Conservation (phyloP, 73 alveolate species). For the Paramecium tetraurelia region DNA sequence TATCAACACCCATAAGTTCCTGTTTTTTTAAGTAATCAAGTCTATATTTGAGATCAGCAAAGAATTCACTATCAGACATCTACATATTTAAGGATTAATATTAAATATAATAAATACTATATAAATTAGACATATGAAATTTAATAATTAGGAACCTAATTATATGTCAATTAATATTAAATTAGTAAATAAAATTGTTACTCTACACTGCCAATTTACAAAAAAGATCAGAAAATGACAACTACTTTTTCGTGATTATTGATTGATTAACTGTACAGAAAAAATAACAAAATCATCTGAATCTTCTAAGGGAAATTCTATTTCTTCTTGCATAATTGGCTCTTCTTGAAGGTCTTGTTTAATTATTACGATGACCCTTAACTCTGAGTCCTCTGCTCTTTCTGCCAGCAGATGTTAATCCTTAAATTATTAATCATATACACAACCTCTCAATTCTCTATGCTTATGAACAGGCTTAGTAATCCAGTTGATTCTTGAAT, state of each 20-base stretch:
- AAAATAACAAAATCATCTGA: constrained; percentile 71
- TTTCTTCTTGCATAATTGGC: constrained; percentile 93
- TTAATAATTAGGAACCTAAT: background rate
- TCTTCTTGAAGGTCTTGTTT: constrained; percentile 90
- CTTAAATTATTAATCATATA: constrained; percentile 49
- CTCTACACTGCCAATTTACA: background rate
- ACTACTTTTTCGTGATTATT: too few species aligned
- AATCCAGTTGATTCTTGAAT: constrained; percentile 99
- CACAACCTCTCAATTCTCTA: constrained; percentile 88
- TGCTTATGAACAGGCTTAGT: constrained; percentile 92
- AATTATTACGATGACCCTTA: constrained; percentile 93
- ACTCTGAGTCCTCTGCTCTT: constrained; percentile 96
- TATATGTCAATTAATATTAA: background rate
- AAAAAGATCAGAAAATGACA: background rate
- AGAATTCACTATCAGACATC: constrained; percentile 42
- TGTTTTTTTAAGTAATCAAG: constrained; percentile 33
- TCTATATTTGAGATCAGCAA: constrained; percentile 22
- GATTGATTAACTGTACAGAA: background rate
- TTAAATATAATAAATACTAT: background rate
- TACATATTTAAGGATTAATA: constrained; percentile 2
- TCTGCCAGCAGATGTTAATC: constrained; percentile 94
- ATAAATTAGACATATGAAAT: background rate
- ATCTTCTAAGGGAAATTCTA: constrained; percentile 94
- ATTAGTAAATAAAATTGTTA: background rate
- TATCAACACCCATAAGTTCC: constrained; percentile 37